Evolutionary conservation across 164 flowering plant genomes (phyloP), one percentile per base, ranked within the genome.

Genomic region (Berberis thunbergii): DNA sequence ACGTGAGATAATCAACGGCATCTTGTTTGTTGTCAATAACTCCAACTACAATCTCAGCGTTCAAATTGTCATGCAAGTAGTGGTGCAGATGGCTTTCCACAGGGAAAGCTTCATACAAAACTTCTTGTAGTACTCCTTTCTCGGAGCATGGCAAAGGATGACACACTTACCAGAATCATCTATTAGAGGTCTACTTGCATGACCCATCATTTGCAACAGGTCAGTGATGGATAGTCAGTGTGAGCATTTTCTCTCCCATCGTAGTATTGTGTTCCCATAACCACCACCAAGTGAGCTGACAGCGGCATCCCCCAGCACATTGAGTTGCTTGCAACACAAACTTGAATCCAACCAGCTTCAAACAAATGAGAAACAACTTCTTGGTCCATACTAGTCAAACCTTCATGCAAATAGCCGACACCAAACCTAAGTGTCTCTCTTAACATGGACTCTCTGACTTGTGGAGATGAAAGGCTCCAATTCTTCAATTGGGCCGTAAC

Each of bases 181-280:
- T 1, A 83, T 69, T 54, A 86, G 81, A 45, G 99, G 97, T 45
- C 96, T 87, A 67, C 91, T 85, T 7, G 97, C 97, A 77, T 80
- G 96, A 49, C 96, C 96, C 96, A 91, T 86, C 97, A 94, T 94
- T 88, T 94, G 97, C 71, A 94, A 54, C 55, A 89, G 75, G 76
- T 91, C 97, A 54, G 96, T 83, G 13, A 94, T 84, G 38, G 90
- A 66, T 91, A 94, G 70, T 94, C 99, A 1, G 90, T 84, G 71
- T 85, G 96, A 45, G 92, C 89, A 79, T 89, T 89, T 74, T 95
- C 99, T 59, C 91, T 74, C 43, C 99, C 97, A 80, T 95, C 99
- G 76, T 88, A 95, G 69, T 89, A 87, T 59, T 95, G 97, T 48
- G 99, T 91, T 73, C 99, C 97, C 97, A 95, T 88, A 43, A 95